A percentile compares a stretch with the other conserved stretches of the same genome.
These are phyloP conservation scores for Pterulicium gracile DNA, from an alignment of 1,284 basidiomycete species.

Conservation along the genomic window DNA sequence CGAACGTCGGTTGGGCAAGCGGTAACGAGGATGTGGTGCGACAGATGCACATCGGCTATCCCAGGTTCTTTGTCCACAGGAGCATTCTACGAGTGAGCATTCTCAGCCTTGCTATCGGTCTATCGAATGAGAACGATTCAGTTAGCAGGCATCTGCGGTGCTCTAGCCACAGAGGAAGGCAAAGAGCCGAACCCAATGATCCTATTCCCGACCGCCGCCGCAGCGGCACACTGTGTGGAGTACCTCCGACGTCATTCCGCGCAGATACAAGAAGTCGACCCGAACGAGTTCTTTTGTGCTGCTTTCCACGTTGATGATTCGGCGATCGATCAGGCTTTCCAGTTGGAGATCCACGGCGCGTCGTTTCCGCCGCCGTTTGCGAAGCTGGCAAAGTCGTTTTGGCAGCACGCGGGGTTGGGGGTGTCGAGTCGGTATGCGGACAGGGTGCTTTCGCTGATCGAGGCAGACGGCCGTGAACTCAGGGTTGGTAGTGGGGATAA, in stretches of 20 bases:
- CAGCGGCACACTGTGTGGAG: constrained; percentile 65
- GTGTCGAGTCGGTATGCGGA: constrained; percentile 87
- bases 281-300: constrained; percentile 65
- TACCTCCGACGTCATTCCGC: constrained; percentile 53
- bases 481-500: constrained; percentile 16
- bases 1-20: constrained; percentile 91
- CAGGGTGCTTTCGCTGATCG: constrained; percentile 62
- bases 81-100: constrained; percentile 73
- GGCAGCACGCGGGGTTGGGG: constrained; percentile 92
- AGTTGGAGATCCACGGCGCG: constrained; percentile 65
- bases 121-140: too few species aligned
- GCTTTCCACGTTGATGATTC: constrained; percentile 34
- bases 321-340: constrained; percentile 21
- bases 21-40: constrained; percentile 78
- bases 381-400: constrained; percentile 79
- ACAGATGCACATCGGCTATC: constrained; percentile 90
- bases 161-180: constrained; percentile 71
- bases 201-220: constrained; percentile 63
- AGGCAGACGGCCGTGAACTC: constrained; percentile 21
- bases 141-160: constrained; percentile 59
- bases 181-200: constrained; percentile 61
- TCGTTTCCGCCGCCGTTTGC: constrained; percentile 65
- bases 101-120: not conserved
- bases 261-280: constrained; percentile 40
- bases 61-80: constrained; percentile 90